A percentile compares a stretch with the other conserved stretches of the same genome.
phyloP scores from a whole-genome alignment of 176 grass and related monocot species.

The Musa beccarii region DNA sequence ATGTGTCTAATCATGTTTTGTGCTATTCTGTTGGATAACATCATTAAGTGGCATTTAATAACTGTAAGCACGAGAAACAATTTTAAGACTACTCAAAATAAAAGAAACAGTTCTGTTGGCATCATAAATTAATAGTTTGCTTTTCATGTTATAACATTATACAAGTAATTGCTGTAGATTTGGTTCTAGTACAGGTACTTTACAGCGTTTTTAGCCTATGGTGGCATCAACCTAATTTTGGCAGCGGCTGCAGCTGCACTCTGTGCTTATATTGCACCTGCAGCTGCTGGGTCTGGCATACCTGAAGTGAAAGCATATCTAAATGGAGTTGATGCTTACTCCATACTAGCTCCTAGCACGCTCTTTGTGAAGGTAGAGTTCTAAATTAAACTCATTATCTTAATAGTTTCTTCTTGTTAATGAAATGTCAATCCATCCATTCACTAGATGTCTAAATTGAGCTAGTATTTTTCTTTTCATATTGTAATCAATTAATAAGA shows the following conservation, averaged over 20 bases:
- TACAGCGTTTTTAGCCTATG: constrained; percentile 62
- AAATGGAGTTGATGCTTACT: constrained; percentile 86
- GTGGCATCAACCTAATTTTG: constrained; percentile 64
- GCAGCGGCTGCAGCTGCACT: constrained; percentile 55
- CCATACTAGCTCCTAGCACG: constrained; percentile 89
- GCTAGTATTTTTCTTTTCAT: not conserved
- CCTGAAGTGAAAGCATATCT: constrained; percentile 99
- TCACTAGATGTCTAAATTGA: not conserved
- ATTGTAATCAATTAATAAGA: not conserved
- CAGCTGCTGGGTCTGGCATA: constrained; percentile 93
- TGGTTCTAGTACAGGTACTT: constrained; percentile 53
- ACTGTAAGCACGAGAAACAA: too few species aligned
- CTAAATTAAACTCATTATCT: not conserved
- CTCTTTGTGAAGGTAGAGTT: constrained; percentile 78
- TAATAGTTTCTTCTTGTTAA: not conserved
- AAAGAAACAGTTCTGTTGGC: too few species aligned
- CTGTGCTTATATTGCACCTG: constrained; percentile 80
- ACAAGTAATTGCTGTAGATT: too few species aligned
- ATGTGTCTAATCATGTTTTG: too few species aligned
- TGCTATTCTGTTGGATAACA: too few species aligned
- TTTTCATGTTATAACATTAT: too few species aligned
- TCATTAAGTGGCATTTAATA: too few species aligned
- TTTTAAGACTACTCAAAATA: too few species aligned
- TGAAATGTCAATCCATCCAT: not conserved
- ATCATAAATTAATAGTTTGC: too few species aligned